Percentiles rank a stretch among this genome's conserved stretches.
Evolutionary conservation across 2,329 filamentous ascomycete species (phyloP).

Genomic region (Beauveria australis): DNA sequence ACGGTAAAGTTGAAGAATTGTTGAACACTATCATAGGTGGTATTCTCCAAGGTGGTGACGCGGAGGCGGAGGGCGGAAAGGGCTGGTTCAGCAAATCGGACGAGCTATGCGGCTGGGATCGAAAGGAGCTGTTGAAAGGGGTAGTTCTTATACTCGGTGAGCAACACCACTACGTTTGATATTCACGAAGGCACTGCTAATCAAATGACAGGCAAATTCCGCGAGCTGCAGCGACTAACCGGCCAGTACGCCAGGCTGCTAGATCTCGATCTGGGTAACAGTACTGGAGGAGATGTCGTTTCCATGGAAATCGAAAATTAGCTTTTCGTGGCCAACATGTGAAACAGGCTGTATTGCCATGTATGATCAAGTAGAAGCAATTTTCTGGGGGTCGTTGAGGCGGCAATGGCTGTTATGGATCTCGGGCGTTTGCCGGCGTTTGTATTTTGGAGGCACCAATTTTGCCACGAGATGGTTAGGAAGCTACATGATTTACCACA

Average conservation of each 20-base stretch:
- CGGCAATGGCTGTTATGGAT: not conserved
- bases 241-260: constrained; percentile 87
- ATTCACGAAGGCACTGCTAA: constrained; percentile 22
- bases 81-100: constrained; percentile 62
- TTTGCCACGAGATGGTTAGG: not conserved
- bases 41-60: constrained; percentile 43
- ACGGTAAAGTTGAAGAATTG: constrained; percentile 86
- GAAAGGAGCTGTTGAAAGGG: constrained; percentile 78
- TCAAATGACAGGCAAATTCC: constrained; percentile 67
- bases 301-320: constrained; percentile 34
- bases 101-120: constrained; percentile 82
- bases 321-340: not conserved
- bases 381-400: not conserved
- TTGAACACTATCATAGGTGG: constrained; percentile 74
- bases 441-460: not conserved
- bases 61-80: constrained; percentile 35
- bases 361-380: constrained; percentile 8
- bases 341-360: not conserved
- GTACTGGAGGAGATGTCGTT: constrained; percentile 31
- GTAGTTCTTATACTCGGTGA: constrained; percentile 88
- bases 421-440: constrained; percentile 11
- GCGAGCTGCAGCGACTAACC: constrained; percentile 88
- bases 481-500: not conserved
- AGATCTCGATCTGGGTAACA: constrained; percentile 47
- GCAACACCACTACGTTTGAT: constrained; percentile 22